Percentiles rank a stretch among this genome's conserved stretches.
Conservation (phyloP, 768 basidiomycete genomes). For the Lenzites betulinus region DNA sequence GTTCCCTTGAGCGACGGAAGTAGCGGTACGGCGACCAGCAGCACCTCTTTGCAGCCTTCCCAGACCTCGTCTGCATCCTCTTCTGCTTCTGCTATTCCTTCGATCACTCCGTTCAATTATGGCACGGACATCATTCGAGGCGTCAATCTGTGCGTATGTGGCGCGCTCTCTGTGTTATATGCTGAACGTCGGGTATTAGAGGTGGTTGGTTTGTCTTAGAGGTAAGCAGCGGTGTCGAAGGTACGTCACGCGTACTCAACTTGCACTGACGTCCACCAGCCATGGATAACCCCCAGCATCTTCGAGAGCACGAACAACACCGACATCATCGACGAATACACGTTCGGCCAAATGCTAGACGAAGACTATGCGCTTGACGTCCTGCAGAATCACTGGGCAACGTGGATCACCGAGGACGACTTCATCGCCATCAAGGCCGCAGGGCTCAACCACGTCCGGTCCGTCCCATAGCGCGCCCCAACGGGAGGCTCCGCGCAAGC, state of each 20-base stretch:
- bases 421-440: constrained; percentile 65
- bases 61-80: constrained; percentile 7
- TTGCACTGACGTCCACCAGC: constrained; percentile 42
- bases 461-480: neutral
- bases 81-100: neutral
- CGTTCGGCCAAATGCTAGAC: constrained; percentile 56
- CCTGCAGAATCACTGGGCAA: constrained; percentile 58
- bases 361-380: constrained; percentile 42
- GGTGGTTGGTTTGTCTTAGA: constrained; percentile 69
- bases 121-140: constrained; percentile 50
- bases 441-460: constrained; percentile 75
- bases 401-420: constrained; percentile 72
- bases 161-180: neutral
- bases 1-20: neutral
- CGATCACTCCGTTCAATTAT: constrained; percentile 43
- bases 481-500: neutral
- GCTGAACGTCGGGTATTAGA: constrained; percentile 31
- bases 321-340: constrained; percentile 62
- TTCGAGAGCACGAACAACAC: constrained; percentile 63
- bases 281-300: constrained; percentile 79
- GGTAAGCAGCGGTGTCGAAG: constrained; percentile 32
- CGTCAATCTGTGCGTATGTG: constrained; percentile 58
- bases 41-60: constrained; percentile 7
- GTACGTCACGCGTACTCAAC: too few species aligned
- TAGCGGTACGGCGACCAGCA: neutral